phyloP scores from a whole-genome alignment of 257 asterid genomes.

The Coffea canephora region DNA sequence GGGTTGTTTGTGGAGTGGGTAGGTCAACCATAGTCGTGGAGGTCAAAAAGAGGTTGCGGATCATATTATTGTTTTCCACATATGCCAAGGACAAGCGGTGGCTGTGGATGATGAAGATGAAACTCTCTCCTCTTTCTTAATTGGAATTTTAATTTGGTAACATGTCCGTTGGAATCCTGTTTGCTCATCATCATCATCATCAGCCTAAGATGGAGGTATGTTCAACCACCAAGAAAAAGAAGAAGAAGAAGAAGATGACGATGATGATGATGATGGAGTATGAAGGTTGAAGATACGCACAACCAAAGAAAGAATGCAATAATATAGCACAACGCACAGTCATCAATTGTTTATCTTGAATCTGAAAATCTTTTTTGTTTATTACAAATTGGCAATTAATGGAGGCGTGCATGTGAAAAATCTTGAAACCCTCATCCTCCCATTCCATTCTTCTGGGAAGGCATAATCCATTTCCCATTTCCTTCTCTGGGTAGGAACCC shows the following conservation, averaged over 20 bases:
- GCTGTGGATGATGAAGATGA: background rate
- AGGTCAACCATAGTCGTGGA: conserved; percentile 34
- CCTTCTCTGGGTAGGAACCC: background rate
- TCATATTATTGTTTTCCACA: conserved; percentile 34
- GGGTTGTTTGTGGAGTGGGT: conserved; percentile 24
- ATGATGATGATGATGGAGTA: too few species aligned
- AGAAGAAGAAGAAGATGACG: too few species aligned
- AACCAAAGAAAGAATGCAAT: too few species aligned
- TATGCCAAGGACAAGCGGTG: conserved; percentile 13
- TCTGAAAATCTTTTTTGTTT: too few species aligned
- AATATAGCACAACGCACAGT: too few species aligned
- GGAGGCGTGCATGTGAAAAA: too few species aligned
- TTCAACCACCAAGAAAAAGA: too few species aligned
- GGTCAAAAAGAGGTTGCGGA: conserved; percentile 51
- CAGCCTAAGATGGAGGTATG: background rate
- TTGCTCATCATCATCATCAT: too few species aligned
- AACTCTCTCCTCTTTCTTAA: background rate
- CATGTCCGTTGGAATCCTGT: background rate
- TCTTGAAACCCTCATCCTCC: background rate
- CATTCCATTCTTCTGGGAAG: background rate
- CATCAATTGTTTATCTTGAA: too few species aligned
- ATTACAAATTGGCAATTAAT: too few species aligned
- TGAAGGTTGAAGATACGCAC: too few species aligned
- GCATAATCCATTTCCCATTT: background rate
- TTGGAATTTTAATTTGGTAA: background rate